Evolutionary conservation across 768 basidiomycete species (phyloP).

Genomic region (Lanmaoa pseudosensibilis): DNA sequence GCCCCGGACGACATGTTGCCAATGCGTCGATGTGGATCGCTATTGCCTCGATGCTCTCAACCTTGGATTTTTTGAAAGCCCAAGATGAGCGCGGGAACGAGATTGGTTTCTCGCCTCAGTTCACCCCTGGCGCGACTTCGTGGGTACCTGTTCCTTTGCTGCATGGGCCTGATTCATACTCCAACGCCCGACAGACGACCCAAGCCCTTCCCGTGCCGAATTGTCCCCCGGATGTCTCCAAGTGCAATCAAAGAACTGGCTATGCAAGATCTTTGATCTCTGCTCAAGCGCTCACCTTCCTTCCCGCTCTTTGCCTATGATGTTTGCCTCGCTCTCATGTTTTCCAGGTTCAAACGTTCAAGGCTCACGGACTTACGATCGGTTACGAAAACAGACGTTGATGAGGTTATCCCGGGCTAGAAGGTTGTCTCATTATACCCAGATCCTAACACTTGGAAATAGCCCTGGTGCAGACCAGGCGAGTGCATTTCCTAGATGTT

Average conservation of each 20-base stretch:
- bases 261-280: conserved; percentile 6
- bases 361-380: background rate
- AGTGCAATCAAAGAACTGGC: conserved; percentile 10
- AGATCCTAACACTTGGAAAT: background rate
- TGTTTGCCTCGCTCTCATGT: background rate
- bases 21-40: conserved; percentile 29
- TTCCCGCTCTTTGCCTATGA: background rate
- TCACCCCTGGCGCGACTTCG: conserved; percentile 19
- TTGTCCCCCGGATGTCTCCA: conserved; percentile 18
- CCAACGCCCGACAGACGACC: conserved; percentile 17
- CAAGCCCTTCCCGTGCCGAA: conserved; percentile 22
- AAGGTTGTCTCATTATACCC: background rate
- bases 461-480: conserved; percentile 1
- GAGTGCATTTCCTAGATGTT: conserved; percentile 3
- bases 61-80: conserved; percentile 24
- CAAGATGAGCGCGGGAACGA: conserved; percentile 24
- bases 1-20: conserved; percentile 25
- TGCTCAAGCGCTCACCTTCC: background rate
- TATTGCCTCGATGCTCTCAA: conserved; percentile 23
- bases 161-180: background rate
- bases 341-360: background rate
- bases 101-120: conserved; percentile 26
- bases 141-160: conserved; percentile 8
- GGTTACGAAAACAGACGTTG: background rate
- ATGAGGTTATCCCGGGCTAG: background rate